phyloP scores from a whole-genome alignment of 805 yeast species.

The Pichia rugopelliculosa region DNA sequence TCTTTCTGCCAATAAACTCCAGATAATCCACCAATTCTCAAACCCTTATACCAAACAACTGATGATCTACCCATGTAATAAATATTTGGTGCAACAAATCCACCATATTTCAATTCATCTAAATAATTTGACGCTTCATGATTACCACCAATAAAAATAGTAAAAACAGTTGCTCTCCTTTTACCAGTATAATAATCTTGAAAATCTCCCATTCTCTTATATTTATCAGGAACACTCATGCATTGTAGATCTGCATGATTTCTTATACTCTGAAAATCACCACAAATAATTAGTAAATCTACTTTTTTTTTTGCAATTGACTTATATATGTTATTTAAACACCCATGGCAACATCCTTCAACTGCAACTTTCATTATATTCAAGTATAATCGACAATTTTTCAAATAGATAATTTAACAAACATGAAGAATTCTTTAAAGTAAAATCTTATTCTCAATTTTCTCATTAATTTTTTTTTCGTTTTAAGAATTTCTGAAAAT shows the following conservation, averaged over 20 bases:
- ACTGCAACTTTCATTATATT: conserved; percentile 44
- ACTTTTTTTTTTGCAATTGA: conserved; percentile 25
- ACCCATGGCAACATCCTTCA: conserved; percentile 91
- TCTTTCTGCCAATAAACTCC: conserved; percentile 67
- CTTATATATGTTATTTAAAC: conserved; percentile 50
- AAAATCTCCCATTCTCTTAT: conserved; percentile 71
- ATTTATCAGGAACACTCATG: conserved; percentile 75
- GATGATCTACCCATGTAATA: conserved; percentile 79
- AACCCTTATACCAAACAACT: conserved; percentile 64
- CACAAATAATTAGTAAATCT: conserved; percentile 70
- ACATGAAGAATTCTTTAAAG: no score
- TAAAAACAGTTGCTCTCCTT: conserved; percentile 61
- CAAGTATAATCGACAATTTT: neutral
- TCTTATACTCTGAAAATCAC: conserved; percentile 85
- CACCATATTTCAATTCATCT: conserved; percentile 70
- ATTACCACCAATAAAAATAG: conserved; percentile 89
- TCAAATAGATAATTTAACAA: neutral
- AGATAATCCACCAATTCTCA: conserved; percentile 73
- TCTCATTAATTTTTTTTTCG: neutral
- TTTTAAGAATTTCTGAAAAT: neutral
- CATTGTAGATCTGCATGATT: conserved; percentile 54
- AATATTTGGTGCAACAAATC: conserved; percentile 87
- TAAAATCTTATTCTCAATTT: neutral
- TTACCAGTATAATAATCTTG: conserved; percentile 57
- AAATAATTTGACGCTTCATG: conserved; percentile 85